Conservation (phyloP, 306 rosid species). For the Hippophae rhamnoides region DNA sequence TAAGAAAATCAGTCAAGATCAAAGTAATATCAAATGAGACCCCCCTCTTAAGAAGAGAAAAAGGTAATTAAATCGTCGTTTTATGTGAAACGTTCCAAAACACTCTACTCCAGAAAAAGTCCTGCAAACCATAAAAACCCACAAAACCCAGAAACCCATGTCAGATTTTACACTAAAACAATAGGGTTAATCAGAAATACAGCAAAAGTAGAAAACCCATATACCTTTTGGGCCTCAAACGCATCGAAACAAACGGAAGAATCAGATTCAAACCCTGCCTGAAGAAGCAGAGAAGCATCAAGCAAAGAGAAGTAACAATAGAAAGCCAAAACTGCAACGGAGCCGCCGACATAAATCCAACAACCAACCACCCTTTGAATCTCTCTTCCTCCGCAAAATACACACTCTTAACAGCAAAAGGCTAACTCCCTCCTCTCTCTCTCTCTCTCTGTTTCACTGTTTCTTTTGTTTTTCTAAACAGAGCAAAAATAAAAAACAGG, state of each 20-base stretch:
- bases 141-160: not conserved
- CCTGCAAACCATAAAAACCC: constrained; percentile 31
- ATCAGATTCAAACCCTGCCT: constrained; percentile 32
- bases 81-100: constrained; percentile 56
- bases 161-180: not conserved
- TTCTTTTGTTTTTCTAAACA: not conserved
- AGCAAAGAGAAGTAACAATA: constrained; percentile 5
- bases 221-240: constrained; percentile 72
- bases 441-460: not conserved
- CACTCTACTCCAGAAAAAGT: constrained; percentile 58
- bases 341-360: constrained; percentile 87
- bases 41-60: constrained; percentile 63
- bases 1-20: constrained; percentile 16
- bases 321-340: constrained; percentile 44
- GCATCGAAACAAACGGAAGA: constrained; percentile 57
- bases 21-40: constrained; percentile 34
- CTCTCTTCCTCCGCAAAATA: constrained; percentile 14
- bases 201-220: not conserved
- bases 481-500: not conserved
- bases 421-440: no score
- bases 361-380: constrained; percentile 22
- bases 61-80: constrained; percentile 29
- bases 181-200: not conserved
- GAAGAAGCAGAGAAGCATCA: constrained; percentile 28
- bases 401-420: not conserved